Evolutionary conservation across 306 rosid species (phyloP).

Genomic region (Prunus kanzakura): DNA sequence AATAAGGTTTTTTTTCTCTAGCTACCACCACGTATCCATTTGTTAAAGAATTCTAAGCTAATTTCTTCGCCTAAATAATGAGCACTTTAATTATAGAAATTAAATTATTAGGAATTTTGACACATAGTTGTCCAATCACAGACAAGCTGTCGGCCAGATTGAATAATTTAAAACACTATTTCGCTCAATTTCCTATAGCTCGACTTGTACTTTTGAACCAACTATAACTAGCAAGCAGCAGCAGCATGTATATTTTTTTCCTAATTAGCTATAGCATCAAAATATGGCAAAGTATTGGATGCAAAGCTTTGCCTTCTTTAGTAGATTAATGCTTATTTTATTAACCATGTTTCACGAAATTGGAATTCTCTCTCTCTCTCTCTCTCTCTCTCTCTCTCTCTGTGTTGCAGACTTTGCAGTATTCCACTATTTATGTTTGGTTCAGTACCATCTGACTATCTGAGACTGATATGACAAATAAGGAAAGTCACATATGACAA

Average conservation of each 20-base stretch:
- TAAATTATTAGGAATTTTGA: constrained; percentile 15
- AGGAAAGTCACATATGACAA: constrained; percentile 26
- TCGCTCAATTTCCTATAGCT: not conserved
- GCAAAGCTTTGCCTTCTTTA: not conserved
- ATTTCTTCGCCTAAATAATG: constrained; percentile 18
- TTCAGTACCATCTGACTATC: constrained; percentile 20
- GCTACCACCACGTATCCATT: constrained; percentile 18
- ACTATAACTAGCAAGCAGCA: not conserved
- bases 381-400: not conserved
- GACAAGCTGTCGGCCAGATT: constrained; percentile 31
- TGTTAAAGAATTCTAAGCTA: constrained; percentile 16
- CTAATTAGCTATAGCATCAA: not conserved
- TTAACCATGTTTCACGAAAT: not conserved
- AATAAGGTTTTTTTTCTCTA: not conserved
- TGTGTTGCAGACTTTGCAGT: not conserved
- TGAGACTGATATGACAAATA: constrained; percentile 41
- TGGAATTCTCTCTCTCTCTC: not conserved
- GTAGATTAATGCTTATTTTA: not conserved
- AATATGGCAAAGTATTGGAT: not conserved
- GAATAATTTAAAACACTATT: constrained; percentile 16
- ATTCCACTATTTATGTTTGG: constrained; percentile 5
- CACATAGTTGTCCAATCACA: constrained; percentile 32
- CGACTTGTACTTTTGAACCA: not conserved
- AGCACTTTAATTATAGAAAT: constrained; percentile 3
- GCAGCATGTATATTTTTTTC: not conserved